Conservation (phyloP, 345 rosid genomes). For the Gossypium mustelinum region DNA sequence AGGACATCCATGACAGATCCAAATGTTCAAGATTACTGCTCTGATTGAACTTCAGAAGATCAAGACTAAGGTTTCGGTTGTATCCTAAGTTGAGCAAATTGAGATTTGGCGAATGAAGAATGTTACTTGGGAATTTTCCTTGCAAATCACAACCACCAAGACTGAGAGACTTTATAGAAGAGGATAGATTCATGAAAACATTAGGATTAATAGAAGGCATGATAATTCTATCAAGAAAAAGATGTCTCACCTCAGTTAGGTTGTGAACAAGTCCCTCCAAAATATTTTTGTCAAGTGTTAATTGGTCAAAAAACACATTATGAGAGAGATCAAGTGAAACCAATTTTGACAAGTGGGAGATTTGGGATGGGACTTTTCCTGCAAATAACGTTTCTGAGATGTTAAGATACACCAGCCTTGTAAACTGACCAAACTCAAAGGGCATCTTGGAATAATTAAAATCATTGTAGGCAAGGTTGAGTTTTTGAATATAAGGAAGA, state of each 20-base stretch:
- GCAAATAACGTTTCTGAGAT: not conserved
- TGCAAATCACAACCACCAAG: not conserved
- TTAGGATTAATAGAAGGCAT: not conserved
- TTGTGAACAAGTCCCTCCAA: not conserved
- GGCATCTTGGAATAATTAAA: slow-evolving; percentile 15
- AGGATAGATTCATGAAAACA: slow-evolving; percentile 5
- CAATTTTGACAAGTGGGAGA: slow-evolving; percentile 13
- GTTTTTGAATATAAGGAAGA: slow-evolving; percentile 16
- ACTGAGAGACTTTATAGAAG: slow-evolving; percentile 8
- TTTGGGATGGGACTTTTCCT: slow-evolving; percentile 13
- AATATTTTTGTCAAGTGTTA: not conserved
- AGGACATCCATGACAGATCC: not conserved
- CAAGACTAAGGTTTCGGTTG: not conserved
- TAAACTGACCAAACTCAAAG: slow-evolving; percentile 3
- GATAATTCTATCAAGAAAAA: not conserved
- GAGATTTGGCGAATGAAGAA: slow-evolving; percentile 11
- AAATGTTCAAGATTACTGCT: not conserved
- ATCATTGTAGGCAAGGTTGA: slow-evolving; percentile 29
- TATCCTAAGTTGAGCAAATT: not conserved
- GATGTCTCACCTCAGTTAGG: not conserved
- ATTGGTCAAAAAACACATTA: not conserved
- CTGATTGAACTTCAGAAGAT: not conserved
- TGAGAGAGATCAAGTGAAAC: slow-evolving; percentile 21
- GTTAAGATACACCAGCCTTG: slow-evolving; percentile 8
- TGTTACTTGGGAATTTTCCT: slow-evolving; percentile 10